phyloP scores from a whole-genome alignment of 306 rosid genomes.

The Trifolium dubium region DNA sequence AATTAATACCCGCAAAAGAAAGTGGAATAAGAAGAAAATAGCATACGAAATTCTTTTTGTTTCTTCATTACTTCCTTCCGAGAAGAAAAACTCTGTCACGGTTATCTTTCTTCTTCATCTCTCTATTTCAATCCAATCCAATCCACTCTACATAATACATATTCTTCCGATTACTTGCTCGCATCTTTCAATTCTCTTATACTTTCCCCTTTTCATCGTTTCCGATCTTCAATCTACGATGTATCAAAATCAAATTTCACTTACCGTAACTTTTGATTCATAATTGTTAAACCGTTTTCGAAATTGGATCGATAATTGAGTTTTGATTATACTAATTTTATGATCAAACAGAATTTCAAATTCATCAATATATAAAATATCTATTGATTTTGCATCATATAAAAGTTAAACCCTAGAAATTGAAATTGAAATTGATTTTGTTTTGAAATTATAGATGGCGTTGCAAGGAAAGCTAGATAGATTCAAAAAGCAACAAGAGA shows the following conservation, averaged over 20 bases:
- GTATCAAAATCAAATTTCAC: background rate
- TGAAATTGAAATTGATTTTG: background rate
- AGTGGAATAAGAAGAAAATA: background rate
- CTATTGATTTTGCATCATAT: background rate
- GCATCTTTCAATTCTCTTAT: conserved; percentile 7
- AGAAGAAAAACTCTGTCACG: background rate
- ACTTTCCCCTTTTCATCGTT: background rate
- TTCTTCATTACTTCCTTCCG: background rate
- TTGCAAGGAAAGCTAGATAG: conserved; percentile 61
- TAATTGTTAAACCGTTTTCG: background rate
- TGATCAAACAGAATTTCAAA: background rate
- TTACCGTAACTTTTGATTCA: conserved; percentile 1
- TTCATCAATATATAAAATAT: background rate
- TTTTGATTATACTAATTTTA: background rate
- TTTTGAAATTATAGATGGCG: conserved; percentile 53
- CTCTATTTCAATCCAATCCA: background rate
- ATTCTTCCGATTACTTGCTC: conserved; percentile 1
- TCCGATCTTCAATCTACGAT: background rate
- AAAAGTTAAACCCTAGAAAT: conserved; percentile 30
- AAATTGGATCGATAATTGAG: background rate
- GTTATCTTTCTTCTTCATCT: background rate
- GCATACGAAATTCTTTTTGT: background rate
- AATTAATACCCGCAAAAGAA: too few species aligned
- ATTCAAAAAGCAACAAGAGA: conserved; percentile 75
- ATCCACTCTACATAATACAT: background rate